phyloP scores from a whole-genome alignment of 1,284 basidiomycete genomes.

The Papiliotrema flavescens region DNA sequence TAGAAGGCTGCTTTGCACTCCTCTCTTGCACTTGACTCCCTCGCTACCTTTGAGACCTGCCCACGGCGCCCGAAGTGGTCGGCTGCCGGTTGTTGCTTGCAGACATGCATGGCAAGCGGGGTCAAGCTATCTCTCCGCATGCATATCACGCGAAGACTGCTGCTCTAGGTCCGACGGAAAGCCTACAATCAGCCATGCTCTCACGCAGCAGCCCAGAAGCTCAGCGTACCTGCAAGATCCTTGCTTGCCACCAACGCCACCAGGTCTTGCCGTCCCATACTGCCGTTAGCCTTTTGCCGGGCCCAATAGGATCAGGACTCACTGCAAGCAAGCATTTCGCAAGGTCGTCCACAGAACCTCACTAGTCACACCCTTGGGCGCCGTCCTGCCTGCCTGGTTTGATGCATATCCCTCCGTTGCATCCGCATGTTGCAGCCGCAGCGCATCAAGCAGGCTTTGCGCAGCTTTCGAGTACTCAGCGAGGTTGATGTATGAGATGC shows the following conservation, averaged over 20 bases:
- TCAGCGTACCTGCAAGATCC: slow-evolving; percentile 16
- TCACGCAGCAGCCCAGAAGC: no score
- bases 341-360: slow-evolving; percentile 78
- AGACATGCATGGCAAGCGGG: no score
- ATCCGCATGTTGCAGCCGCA: slow-evolving; percentile 79
- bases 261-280: slow-evolving; percentile 17
- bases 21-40: no score
- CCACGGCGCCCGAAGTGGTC: no score
- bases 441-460: slow-evolving; percentile 77
- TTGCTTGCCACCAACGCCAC: slow-evolving; percentile 8
- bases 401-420: slow-evolving; percentile 54
- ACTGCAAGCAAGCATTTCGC: slow-evolving; percentile 69
- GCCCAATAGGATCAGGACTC: no score
- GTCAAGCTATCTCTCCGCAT: no score
- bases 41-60: no score
- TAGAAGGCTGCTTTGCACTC: no score
- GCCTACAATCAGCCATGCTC: no score
- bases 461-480: slow-evolving; percentile 80
- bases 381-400: slow-evolving; percentile 22
- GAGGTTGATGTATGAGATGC: slow-evolving; percentile 84
- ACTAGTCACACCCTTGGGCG: slow-evolving; percentile 64
- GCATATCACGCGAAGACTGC: no score
- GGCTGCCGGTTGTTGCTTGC: no score
- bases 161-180: no score
- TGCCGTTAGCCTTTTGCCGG: slow-evolving; percentile 4